These are phyloP conservation scores for Neckera pumila DNA, from an alignment of 225 moss, liverwort and hornwort genomes.

Conservation along the genomic window DNA sequence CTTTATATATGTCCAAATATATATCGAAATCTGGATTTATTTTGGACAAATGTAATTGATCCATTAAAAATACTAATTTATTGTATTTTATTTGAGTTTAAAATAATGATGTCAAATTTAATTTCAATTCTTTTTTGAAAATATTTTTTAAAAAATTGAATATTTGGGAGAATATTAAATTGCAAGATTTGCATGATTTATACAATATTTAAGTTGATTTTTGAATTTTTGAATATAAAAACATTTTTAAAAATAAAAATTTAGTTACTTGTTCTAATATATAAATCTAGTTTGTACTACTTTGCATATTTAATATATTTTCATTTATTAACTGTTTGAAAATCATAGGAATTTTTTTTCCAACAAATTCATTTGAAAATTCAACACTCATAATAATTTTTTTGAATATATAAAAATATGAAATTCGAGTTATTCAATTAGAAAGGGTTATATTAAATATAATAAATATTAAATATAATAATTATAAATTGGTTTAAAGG, in stretches of 20 bases:
- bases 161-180: not conserved
- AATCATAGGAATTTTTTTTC: too few relatives aligned
- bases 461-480: not conserved
- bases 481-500: not conserved
- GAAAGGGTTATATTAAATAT: accelerated
- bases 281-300: not conserved
- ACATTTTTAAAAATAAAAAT: accelerated
- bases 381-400: not conserved
- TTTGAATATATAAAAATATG: not conserved
- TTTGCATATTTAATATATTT: not conserved
- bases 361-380: not conserved
- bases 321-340: not conserved
- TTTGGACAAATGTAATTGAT: not conserved
- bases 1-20: not conserved
- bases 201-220: not conserved
- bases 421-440: not conserved
- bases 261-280: not conserved
- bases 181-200: too few relatives aligned
- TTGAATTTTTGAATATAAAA: not conserved
- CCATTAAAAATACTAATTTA: not conserved
- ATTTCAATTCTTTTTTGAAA: not conserved
- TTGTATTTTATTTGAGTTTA: not conserved
- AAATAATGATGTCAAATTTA: not conserved
- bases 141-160: too few relatives aligned
- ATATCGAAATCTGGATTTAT: not conserved